Percentiles rank a stretch among this genome's conserved stretches.
Evolutionary conservation across 495 filamentous ascomycete genomes (phyloP).

Genomic region (Penicillium angulare): DNA sequence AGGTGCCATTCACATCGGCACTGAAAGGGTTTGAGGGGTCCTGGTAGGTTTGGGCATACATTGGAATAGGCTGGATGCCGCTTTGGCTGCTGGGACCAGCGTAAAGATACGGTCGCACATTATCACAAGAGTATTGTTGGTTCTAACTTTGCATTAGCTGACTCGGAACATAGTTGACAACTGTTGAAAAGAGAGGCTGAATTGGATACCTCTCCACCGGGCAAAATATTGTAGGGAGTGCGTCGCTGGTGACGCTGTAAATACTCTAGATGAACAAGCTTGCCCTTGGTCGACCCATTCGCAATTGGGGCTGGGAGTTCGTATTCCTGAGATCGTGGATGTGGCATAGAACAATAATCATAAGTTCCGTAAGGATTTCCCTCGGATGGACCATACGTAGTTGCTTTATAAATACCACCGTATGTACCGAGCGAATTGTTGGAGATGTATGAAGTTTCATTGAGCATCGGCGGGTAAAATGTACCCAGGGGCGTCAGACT

Average conservation of each 20-base stretch:
- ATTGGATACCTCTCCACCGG: neutral
- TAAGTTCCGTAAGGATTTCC: conserved; percentile 29
- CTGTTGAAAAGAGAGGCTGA: neutral
- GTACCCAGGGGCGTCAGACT: conserved; percentile 24
- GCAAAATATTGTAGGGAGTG: conserved; percentile 37
- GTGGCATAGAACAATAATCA: conserved; percentile 48
- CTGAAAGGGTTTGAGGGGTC: conserved; percentile 40
- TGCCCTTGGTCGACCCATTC: conserved; percentile 27
- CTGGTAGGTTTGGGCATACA: conserved; percentile 42
- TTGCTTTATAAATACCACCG: conserved; percentile 40
- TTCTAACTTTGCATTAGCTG: conserved; percentile 26
- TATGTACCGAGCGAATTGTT: conserved; percentile 39
- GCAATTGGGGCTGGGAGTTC: conserved; percentile 26
- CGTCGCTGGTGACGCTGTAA: conserved; percentile 44
- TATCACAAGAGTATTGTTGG: conserved; percentile 41
- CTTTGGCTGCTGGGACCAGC: conserved; percentile 22
- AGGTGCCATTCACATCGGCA: conserved; percentile 35
- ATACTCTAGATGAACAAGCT: conserved; percentile 41
- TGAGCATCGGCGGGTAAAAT: conserved; percentile 41
- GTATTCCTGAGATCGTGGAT: conserved; percentile 39
- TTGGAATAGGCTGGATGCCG: conserved; percentile 26
- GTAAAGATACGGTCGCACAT: conserved; percentile 40
- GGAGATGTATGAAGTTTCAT: conserved; percentile 38
- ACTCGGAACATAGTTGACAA: conserved; percentile 17
- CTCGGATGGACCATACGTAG: conserved; percentile 25